Evolutionary conservation across 345 rosid species (phyloP).

Genomic region (Bruguiera parviflora): DNA sequence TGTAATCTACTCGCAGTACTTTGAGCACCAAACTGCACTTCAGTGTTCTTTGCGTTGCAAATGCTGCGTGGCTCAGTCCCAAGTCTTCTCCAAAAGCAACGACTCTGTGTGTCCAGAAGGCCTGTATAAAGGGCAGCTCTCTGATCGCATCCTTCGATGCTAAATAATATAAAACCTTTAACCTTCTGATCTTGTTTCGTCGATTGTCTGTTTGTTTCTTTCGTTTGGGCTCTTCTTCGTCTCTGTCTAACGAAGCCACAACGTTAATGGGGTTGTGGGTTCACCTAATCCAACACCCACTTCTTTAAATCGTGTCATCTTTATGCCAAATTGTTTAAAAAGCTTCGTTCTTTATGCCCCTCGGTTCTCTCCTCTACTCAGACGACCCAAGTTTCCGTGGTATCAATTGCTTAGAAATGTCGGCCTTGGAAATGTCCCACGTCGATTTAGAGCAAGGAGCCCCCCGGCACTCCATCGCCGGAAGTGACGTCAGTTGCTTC

Average conservation of each 20-base stretch:
- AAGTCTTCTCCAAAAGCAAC: not conserved
- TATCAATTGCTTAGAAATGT: conserved; percentile 17
- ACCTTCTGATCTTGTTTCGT: not conserved
- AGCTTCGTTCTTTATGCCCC: conserved; percentile 16
- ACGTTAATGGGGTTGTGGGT: conserved; percentile 36
- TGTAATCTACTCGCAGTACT: conserved; percentile 11
- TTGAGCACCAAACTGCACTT: not conserved
- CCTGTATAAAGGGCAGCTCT: not conserved
- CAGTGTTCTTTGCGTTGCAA: too few relatives aligned
- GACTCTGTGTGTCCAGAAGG: not conserved
- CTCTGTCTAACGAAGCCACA: conserved; percentile 9
- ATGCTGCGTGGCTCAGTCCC: conserved; percentile 14
- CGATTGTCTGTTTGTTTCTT: not conserved
- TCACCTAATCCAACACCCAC: conserved; percentile 39
- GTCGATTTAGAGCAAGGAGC: conserved; percentile 68
- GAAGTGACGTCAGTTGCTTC: conserved; percentile 49
- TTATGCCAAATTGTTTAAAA: not conserved
- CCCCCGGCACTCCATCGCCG: conserved; percentile 30
- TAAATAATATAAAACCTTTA: not conserved
- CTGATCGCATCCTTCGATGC: not conserved
- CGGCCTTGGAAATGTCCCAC: conserved; percentile 37
- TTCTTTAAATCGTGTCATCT: conserved; percentile 27
- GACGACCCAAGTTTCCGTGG: not conserved
- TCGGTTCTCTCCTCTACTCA: conserved; percentile 5
- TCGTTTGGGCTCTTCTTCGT: not conserved